Conservation (phyloP, 2,329 filamentous ascomycete genomes). For the Cladosporium sp. region DNA sequence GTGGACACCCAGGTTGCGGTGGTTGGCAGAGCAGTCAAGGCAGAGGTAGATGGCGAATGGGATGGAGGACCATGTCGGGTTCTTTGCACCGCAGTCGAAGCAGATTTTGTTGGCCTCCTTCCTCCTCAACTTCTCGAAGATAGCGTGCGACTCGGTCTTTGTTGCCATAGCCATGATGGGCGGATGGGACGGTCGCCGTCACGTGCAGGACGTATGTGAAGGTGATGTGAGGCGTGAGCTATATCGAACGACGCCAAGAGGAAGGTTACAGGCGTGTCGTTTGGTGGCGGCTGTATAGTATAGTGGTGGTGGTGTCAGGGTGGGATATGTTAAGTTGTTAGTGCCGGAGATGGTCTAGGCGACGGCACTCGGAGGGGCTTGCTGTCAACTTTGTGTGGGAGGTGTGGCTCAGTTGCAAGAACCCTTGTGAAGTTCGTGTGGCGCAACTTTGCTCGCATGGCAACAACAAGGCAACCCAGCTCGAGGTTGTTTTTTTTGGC, state of each 20-base stretch:
- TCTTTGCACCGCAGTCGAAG: slow-evolving; percentile 97
- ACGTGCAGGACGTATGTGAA: neutral
- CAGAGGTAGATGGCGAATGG: slow-evolving; percentile 97
- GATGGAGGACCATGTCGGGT: slow-evolving; percentile 96
- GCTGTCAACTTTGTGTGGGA: neutral
- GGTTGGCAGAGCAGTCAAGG: slow-evolving; percentile 94
- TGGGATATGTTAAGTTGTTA: neutral
- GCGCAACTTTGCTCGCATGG: no score
- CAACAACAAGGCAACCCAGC: no score
- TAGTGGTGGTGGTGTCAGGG: neutral
- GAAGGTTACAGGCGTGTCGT: neutral
- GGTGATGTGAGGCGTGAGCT: no score
- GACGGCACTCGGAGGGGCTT: neutral
- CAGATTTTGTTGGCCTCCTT: slow-evolving; percentile 98
- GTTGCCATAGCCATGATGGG: slow-evolving; percentile 61
- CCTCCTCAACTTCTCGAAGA: slow-evolving; percentile 94
- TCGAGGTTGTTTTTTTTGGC: neutral
- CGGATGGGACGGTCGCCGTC: neutral
- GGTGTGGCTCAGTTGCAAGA: no score
- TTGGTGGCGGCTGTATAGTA: neutral
- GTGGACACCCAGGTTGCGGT: slow-evolving; percentile 95
- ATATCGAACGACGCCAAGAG: neutral
- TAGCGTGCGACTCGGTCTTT: slow-evolving; percentile 91
- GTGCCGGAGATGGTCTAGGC: neutral
- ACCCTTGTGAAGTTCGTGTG: neutral